A percentile compares a stretch with the other conserved stretches of the same genome.
Conservation (phyloP, 805 yeast species). For the Monosporozyma aquatica region DNA sequence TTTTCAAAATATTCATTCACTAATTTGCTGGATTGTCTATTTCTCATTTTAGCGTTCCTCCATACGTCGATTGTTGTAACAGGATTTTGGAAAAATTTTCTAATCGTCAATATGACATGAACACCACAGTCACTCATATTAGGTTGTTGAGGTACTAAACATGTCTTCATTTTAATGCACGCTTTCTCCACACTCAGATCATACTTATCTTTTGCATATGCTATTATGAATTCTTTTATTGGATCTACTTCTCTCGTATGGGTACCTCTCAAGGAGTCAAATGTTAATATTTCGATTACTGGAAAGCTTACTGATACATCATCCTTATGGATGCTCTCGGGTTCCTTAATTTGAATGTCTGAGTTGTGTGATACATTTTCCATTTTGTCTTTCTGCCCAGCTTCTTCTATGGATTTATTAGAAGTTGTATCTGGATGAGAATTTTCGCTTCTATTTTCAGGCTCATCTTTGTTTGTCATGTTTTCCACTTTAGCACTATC, state of each 20-base stretch:
- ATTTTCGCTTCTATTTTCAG: background rate
- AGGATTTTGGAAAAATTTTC: slow-evolving; percentile 46
- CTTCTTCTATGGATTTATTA: background rate
- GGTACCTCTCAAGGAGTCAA: slow-evolving; percentile 64
- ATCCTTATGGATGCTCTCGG: slow-evolving; percentile 4
- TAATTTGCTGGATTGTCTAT: slow-evolving; percentile 11
- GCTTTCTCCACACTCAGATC: slow-evolving; percentile 37
- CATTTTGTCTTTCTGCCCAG: background rate
- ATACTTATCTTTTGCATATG: slow-evolving; percentile 61
- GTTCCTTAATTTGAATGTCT: background rate
- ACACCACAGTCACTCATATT: slow-evolving; percentile 94
- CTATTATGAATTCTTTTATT: slow-evolving; percentile 48
- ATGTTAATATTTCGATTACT: slow-evolving; percentile 40
- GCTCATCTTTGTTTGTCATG: too few species aligned
- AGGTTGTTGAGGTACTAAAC: slow-evolving; percentile 70
- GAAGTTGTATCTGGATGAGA: too few species aligned
- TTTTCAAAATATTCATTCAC: slow-evolving; percentile 25
- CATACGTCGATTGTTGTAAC: slow-evolving; percentile 41
- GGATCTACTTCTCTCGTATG: slow-evolving; percentile 47
- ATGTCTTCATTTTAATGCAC: slow-evolving; percentile 40
- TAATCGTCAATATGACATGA: slow-evolving; percentile 70
- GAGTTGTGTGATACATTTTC: background rate
- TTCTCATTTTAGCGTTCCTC: slow-evolving; percentile 27
- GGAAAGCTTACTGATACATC: slow-evolving; percentile 16
- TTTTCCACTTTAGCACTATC: too few species aligned